These are phyloP conservation scores for Maudiozyma pseudohumilis DNA, from an alignment of 805 yeast species.

Conservation along the genomic window DNA sequence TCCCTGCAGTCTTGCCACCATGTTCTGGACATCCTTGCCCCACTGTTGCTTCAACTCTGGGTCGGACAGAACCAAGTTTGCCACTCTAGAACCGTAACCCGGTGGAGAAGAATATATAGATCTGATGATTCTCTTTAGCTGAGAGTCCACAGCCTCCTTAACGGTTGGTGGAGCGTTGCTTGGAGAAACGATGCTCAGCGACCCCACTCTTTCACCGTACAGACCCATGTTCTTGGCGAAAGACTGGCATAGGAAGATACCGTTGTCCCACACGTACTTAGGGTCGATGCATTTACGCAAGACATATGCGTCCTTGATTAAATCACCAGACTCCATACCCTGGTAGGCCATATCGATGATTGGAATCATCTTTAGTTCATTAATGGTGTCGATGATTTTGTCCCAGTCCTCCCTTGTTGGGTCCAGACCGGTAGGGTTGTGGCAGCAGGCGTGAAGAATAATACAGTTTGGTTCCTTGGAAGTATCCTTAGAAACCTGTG, in stretches of 20 bases:
- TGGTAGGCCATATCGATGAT: conserved; percentile 92
- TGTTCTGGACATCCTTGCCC: conserved; percentile 68
- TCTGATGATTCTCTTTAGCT: conserved; percentile 72
- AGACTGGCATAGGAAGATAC: conserved; percentile 69
- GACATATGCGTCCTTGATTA: conserved; percentile 59
- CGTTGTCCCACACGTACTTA: conserved; percentile 30
- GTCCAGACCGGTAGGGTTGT: conserved; percentile 95
- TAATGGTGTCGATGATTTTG: conserved; percentile 53
- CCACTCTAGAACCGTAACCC: conserved; percentile 86
- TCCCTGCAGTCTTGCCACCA: conserved; percentile 67
- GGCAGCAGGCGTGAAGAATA: conserved; percentile 89
- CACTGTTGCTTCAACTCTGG: conserved; percentile 57
- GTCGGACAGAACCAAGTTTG: conserved; percentile 60
- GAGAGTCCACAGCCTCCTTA: conserved; percentile 57
- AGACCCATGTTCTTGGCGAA: conserved; percentile 93
- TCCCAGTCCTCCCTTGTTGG: conserved; percentile 77
- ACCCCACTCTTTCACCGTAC: conserved; percentile 92
- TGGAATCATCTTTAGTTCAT: conserved; percentile 56
- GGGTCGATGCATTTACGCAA: conserved; percentile 30
- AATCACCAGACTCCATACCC: conserved; percentile 84
- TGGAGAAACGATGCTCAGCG: conserved; percentile 50
- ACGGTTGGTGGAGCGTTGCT: conserved; percentile 35
- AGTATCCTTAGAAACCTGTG: conserved; percentile 31
- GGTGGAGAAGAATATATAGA: conserved; percentile 92
- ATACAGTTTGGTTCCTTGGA: conserved; percentile 37